phyloP scores from a whole-genome alignment of 345 rosid species.

The Eucalyptus victrix region DNA sequence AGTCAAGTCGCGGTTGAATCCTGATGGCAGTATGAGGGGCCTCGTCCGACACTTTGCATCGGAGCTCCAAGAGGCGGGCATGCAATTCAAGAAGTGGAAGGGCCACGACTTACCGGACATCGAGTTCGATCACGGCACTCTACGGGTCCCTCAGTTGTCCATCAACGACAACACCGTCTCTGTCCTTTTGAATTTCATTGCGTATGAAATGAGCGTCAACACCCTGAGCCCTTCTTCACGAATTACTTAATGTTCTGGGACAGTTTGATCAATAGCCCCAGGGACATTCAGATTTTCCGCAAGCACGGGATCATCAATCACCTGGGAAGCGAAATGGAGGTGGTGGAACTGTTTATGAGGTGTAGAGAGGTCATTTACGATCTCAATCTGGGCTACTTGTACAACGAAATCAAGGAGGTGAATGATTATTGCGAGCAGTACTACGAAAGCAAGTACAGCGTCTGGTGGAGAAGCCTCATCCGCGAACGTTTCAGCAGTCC shows the following conservation, averaged over 20 bases:
- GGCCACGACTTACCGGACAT: not conserved
- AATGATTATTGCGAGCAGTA: not conserved
- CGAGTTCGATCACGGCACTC: not conserved
- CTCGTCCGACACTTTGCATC: not conserved
- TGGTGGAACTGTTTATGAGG: not conserved
- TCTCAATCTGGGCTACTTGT: not conserved
- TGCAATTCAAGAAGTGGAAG: not conserved
- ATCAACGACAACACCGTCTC: not conserved
- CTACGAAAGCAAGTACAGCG: not conserved
- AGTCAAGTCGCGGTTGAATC: not conserved
- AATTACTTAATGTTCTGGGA: not conserved
- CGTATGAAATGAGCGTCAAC: not conserved
- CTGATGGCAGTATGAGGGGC: not conserved
- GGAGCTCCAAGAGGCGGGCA: not conserved
- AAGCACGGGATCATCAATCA: not conserved
- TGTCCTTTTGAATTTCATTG: not conserved
- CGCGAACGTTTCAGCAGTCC: not conserved
- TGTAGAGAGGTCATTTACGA: not conserved
- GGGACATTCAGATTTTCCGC: too few relatives aligned
- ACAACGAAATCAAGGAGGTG: not conserved
- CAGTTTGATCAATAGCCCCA: not conserved
- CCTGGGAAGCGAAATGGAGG: not conserved
- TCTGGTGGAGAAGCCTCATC: not conserved
- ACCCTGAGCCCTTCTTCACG: not conserved
- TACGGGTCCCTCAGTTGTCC: not conserved